Evolutionary conservation across 495 filamentous ascomycete genomes (phyloP), one percentile per base, ranked within the genome.

Genomic region (Pyrenopolyporus hunteri): DNA sequence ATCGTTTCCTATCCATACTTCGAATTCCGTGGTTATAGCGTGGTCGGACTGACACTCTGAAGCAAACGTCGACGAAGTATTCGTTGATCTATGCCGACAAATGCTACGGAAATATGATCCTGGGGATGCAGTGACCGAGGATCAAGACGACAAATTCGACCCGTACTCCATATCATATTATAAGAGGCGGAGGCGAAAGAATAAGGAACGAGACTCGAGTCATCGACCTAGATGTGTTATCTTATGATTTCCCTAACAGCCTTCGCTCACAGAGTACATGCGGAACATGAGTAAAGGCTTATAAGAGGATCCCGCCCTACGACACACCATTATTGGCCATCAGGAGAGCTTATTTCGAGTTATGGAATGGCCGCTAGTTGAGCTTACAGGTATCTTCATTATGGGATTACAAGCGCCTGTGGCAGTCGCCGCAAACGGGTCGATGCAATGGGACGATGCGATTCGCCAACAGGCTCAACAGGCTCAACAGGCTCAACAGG

Each of bases 51-150:
- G 20, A 66, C 57, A 13, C 6, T 9, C 42, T 14, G 4, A 80
- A 80, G 87, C 88, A 54, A 98, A 98, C 66, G 95, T 98, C 11
- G 91, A 97, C 68, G 93, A 98, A 71, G 91, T 94, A 35, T 98
- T 97, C 76, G 78, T 92, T 64, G 92, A 98, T 74, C 84, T 97
- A 64, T 96, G 92, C 71, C 82, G 91, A 49, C 93, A 97, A 76
- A 95, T 97, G 76, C 89, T 97, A 39, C 83, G 83, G 49, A 89
- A 86, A 59, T 88, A 92, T 56, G 77, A 81, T 76, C 56, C 72
- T 69, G 59, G 63, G 13, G 71, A 84, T 59, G 53, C 78, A 39
- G 25, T 69, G 70, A 58, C 71, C 70, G 62, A 79, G 68, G 70
- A 81, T 0, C 57, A 60, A 67, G 58, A 75, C 13, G 73, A 74